Percentiles rank a stretch among this genome's conserved stretches.
Evolutionary conservation across 2,329 filamentous ascomycete genomes (phyloP).

Genomic region (Raffaelea arxii): DNA sequence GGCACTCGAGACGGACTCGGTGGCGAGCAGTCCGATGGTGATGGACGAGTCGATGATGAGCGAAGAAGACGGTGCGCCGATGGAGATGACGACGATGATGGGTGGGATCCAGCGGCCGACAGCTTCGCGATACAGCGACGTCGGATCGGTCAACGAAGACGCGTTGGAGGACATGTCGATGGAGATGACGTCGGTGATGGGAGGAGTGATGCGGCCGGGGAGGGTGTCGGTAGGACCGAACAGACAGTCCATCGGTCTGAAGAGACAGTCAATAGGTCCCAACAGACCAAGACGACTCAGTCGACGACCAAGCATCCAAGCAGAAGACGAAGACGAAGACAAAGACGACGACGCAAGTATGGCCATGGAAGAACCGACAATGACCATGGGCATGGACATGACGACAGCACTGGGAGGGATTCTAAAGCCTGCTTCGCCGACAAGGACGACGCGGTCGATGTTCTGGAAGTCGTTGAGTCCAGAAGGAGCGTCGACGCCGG

Average conservation of each 20-base stretch:
- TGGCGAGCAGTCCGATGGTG: conserved; percentile 16
- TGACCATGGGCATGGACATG: conserved; percentile 57
- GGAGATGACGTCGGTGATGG: conserved; percentile 62
- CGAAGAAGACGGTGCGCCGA: conserved; percentile 28
- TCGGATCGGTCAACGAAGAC: conserved; percentile 23
- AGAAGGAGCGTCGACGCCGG: background rate
- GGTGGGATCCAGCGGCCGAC: conserved; percentile 58
- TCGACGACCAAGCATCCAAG: conserved; percentile 14
- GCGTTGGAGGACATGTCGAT: conserved; percentile 66
- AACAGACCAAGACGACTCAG: conserved; percentile 10
- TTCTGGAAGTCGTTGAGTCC: background rate
- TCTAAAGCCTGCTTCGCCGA: conserved; percentile 28
- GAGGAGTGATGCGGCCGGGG: conserved; percentile 33
- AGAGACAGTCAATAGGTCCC: background rate
- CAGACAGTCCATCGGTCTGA: too few relatives aligned
- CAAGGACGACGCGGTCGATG: background rate
- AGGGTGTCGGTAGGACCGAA: conserved; percentile 5
- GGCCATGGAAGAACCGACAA: conserved; percentile 16
- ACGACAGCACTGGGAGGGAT: conserved; percentile 56
- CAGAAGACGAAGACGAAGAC: conserved; percentile 20
- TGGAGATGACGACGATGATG: conserved; percentile 77
- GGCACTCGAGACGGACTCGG: conserved; percentile 6
- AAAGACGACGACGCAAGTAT: conserved; percentile 20
- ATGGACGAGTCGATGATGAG: conserved; percentile 49
- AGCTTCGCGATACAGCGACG: conserved; percentile 16